Percentiles rank a stretch among this genome's conserved stretches.
phyloP scores from a whole-genome alignment of 2,329 filamentous ascomycete genomes.

The Remersonia thermophila region DNA sequence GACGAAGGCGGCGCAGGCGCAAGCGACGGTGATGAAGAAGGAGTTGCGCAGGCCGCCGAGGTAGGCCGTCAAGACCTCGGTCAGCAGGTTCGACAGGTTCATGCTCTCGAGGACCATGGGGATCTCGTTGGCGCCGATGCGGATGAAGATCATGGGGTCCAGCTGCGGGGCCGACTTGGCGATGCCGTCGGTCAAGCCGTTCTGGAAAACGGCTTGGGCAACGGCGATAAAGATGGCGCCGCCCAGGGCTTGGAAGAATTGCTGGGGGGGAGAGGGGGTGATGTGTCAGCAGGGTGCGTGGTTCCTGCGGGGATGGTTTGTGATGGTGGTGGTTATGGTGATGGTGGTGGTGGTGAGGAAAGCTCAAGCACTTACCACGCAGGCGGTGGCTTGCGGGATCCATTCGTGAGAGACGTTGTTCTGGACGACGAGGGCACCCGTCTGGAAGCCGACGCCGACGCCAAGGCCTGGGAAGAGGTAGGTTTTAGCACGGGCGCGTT shows the following conservation, averaged over 20 bases:
- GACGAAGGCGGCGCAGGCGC: conserved; percentile 34
- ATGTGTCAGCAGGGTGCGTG: no score
- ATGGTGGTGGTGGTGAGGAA: no score
- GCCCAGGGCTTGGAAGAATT: conserved; percentile 54
- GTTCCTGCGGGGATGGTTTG: no score
- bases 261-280: no score
- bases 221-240: conserved; percentile 54
- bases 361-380: no score
- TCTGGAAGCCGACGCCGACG: conserved; percentile 36
- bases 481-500: no score
- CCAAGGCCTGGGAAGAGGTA: conserved; percentile 30
- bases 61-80: conserved; percentile 35
- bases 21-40: conserved; percentile 40
- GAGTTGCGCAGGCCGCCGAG: conserved; percentile 36
- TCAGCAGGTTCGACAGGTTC: conserved; percentile 28
- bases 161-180: conserved; percentile 30
- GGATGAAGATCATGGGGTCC: conserved; percentile 36
- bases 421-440: conserved; percentile 38
- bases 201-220: conserved; percentile 55
- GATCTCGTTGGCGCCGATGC: conserved; percentile 41
- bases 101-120: conserved; percentile 30
- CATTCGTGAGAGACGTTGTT: conserved; percentile 36
- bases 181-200: conserved; percentile 45
- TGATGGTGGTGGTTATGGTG: no score
- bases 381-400: conserved; percentile 38